A percentile compares a stretch with the other conserved stretches of the same genome.
These are phyloP conservation scores for Saccharomycodes ludwigii DNA, from an alignment of 805 yeast genomes.

Conservation along the genomic window DNA sequence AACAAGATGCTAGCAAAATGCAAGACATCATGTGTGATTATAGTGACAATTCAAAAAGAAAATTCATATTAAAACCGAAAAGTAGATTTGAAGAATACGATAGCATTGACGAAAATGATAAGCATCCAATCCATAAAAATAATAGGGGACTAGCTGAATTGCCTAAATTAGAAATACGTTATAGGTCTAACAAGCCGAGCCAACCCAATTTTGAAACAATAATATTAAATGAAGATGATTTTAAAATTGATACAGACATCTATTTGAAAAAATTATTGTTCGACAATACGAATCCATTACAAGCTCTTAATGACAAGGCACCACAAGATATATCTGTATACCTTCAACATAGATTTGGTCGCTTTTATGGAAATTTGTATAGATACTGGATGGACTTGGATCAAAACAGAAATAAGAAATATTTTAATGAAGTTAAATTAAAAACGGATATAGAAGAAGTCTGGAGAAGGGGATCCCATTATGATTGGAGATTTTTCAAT, in stretches of 20 bases:
- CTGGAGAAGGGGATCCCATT: conserved; percentile 23
- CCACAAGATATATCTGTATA: not conserved
- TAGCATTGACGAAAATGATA: too few species aligned
- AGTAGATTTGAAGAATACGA: too few species aligned
- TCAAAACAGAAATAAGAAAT: not conserved
- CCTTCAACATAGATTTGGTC: not conserved
- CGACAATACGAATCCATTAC: not conserved
- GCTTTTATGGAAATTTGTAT: not conserved
- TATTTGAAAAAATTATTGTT: not conserved
- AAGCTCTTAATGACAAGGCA: too few species aligned
- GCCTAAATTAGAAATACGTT: too few species aligned
- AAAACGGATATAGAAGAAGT: not conserved
- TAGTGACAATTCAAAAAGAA: too few species aligned
- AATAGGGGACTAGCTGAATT: too few species aligned
- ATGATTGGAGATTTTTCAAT: conserved; percentile 45
- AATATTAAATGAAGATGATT: conserved; percentile 1
- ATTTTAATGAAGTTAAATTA: conserved; percentile 5
- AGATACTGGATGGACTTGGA: not conserved
- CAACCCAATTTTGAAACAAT: conserved; percentile 1
- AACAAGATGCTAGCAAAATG: too few species aligned
- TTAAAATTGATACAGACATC: not conserved
- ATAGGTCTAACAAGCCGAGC: too few species aligned
- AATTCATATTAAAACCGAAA: too few species aligned
- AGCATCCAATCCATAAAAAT: too few species aligned
- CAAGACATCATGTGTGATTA: too few species aligned